Evolutionary conservation across 2,329 filamentous ascomycete species (phyloP).

Genomic region (Aureobasidium sp.): DNA sequence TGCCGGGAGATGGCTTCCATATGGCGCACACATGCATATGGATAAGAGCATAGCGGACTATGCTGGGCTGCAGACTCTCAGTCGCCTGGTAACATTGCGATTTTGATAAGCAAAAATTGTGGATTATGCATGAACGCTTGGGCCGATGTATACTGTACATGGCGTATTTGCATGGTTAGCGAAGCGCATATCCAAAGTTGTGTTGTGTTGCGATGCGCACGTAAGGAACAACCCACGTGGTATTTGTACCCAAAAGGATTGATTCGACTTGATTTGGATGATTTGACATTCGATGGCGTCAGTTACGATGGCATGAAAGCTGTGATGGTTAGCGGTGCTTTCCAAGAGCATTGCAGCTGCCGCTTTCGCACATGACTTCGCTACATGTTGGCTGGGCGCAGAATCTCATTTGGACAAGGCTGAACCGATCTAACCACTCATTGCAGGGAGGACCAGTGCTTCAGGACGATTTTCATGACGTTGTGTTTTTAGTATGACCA

Average conservation of each 20-base stretch:
- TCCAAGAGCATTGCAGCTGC: not conserved
- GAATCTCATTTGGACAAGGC: not conserved
- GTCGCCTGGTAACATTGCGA: not conserved
- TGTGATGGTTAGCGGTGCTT: not conserved
- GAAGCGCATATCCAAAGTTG: not conserved
- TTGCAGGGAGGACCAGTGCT: not conserved
- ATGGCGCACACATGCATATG: not conserved
- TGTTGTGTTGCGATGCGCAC: not conserved
- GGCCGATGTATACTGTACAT: not conserved
- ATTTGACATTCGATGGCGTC: conserved; percentile 5
- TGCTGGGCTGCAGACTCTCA: not conserved
- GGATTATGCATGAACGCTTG: not conserved
- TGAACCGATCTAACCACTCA: not conserved
- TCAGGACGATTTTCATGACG: not conserved
- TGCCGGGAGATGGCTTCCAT: not conserved
- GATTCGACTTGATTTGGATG: not conserved
- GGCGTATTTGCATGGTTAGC: not conserved
- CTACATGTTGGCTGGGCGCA: conserved; percentile 6
- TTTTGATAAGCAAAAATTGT: not conserved
- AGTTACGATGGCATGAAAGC: not conserved
- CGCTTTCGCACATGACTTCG: not conserved
- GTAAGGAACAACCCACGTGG: not conserved
- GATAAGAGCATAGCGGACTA: not conserved
- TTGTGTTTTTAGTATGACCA: not conserved
- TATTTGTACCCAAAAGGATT: not conserved